These are phyloP conservation scores for Fusarium sterilihyphosum DNA, from an alignment of 2,329 filamentous ascomycete genomes.

Conservation along the genomic window DNA sequence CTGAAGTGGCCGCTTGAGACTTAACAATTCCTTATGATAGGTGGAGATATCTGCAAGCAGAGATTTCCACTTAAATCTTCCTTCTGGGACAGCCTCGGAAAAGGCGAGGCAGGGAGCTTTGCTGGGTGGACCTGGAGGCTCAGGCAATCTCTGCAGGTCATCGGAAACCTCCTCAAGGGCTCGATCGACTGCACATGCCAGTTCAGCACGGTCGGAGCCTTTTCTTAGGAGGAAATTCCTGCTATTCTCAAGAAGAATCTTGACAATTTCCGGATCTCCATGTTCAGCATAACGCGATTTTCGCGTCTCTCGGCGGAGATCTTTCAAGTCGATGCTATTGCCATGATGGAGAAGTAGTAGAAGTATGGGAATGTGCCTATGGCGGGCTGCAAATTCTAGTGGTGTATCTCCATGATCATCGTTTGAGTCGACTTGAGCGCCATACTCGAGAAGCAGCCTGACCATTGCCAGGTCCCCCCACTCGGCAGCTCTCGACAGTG, in stretches of 20 bases:
- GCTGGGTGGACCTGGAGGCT: no score
- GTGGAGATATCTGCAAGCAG: no score
- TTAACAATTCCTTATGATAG: no score
- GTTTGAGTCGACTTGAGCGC: not conserved
- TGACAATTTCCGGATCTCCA: not conserved
- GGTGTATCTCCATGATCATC: not conserved
- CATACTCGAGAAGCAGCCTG: not conserved
- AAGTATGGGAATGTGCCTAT: not conserved
- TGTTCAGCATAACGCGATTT: no score
- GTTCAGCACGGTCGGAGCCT: no score
- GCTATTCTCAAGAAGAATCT: not conserved
- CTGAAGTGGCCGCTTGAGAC: no score
- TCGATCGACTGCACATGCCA: not conserved
- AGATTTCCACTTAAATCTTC: no score
- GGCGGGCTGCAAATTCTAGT: accelerated
- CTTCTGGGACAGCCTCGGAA: no score
- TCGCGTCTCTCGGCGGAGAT: not conserved
- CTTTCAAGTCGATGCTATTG: not conserved
- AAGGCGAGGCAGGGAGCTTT: no score
- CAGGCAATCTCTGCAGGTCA: not conserved
- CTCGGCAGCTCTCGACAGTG: not conserved
- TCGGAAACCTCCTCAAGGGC: not conserved
- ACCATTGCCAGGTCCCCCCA: not conserved
- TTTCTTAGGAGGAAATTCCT: accelerated
- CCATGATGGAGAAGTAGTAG: not conserved